These are phyloP conservation scores for Pseudevernia furfuracea DNA, from an alignment of 495 filamentous ascomycete species.

Conservation along the genomic window DNA sequence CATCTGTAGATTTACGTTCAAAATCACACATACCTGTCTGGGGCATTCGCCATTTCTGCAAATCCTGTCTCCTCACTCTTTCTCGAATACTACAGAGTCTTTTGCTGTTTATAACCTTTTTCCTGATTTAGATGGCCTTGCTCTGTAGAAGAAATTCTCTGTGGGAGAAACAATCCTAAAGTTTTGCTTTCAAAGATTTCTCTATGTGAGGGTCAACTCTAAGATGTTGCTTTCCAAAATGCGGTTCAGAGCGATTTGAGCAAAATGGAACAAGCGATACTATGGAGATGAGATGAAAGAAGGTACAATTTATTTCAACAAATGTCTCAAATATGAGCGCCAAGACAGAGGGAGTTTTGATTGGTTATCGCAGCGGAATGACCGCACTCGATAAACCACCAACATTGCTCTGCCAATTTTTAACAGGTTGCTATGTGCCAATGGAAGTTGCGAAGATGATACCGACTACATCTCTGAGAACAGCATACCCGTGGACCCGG, in stretches of 20 bases:
- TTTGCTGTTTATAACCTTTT: background rate
- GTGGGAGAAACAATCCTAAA: too few relatives aligned
- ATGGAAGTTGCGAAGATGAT: background rate
- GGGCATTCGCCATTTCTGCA: slow-evolving; percentile 6
- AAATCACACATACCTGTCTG: slow-evolving; percentile 10
- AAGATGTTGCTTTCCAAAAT: too few relatives aligned
- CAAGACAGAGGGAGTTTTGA: background rate
- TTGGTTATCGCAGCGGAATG: background rate
- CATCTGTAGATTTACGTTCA: too few relatives aligned
- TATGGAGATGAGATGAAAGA: background rate
- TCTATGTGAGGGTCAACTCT: too few relatives aligned
- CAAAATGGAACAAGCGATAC: background rate
- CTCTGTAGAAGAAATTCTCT: background rate
- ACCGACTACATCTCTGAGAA: slow-evolving; percentile 1
- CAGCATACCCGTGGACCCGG: slow-evolving; percentile 47
- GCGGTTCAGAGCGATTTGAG: background rate
- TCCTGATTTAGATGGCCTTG: background rate
- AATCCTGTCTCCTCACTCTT: background rate
- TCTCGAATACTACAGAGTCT: background rate
- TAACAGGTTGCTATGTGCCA: background rate
- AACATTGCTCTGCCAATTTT: background rate
- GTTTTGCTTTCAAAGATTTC: too few relatives aligned
- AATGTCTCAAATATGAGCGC: background rate
- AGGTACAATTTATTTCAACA: background rate
- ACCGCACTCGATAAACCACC: background rate